Evolutionary conservation across 805 yeast genomes (phyloP).

Genomic region (Cyberlindnera misumaiensis): DNA sequence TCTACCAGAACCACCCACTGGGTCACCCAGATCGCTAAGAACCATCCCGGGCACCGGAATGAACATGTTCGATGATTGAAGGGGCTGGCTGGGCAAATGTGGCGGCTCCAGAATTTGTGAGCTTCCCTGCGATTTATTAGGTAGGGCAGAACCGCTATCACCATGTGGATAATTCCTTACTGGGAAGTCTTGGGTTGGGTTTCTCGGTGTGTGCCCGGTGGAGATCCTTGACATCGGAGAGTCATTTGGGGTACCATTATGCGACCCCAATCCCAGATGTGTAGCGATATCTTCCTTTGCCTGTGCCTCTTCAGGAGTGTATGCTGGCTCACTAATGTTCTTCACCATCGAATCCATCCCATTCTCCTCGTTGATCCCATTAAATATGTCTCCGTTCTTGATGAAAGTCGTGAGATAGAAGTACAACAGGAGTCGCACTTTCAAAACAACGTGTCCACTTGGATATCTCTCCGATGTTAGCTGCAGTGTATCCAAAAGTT

Average conservation of each 20-base stretch:
- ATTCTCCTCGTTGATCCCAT: constrained; percentile 12
- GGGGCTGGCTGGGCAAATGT: too few species aligned
- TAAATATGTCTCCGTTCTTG: constrained; percentile 20
- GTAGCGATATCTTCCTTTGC: too few species aligned
- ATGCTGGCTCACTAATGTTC: constrained; percentile 2
- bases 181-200: not conserved
- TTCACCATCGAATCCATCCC: constrained; percentile 12
- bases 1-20: constrained; percentile 1
- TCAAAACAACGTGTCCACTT: constrained; percentile 17
- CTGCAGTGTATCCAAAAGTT: constrained; percentile 12
- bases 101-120: too few species aligned
- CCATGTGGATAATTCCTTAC: not conserved
- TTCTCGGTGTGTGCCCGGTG: not conserved
- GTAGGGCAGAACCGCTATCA: too few species aligned
- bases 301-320: too few species aligned
- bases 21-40: not conserved
- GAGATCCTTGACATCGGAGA: too few species aligned
- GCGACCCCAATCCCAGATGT: not conserved
- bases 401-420: constrained; percentile 24
- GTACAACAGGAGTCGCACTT: constrained; percentile 19
- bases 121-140: too few species aligned
- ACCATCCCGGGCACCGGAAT: too few species aligned
- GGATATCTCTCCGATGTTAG: constrained; percentile 11
- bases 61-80: too few species aligned
- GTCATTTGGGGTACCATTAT: not conserved